Base-by-base conservation (phyloP, 345 rosid genomes). In the Gossypioides kirkii region DNA sequence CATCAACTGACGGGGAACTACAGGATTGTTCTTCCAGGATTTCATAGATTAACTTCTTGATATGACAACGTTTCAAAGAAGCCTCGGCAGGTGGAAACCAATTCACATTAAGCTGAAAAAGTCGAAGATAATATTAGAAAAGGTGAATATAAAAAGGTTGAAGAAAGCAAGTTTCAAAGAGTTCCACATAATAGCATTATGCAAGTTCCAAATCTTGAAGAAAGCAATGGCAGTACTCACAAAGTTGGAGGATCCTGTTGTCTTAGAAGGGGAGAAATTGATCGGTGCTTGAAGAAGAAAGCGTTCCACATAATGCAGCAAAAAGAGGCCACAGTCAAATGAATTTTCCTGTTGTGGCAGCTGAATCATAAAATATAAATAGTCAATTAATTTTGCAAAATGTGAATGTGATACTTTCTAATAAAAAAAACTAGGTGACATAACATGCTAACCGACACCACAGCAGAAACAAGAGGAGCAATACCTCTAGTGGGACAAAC, bases 311-410 rank as follows among this genome's bases (percentile, higher is more conserved):
- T 88, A 92, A 74, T 95, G 99, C 58, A 95, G 97, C 83, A 95
- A 81, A 84, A 95, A 95, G 38, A 95, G 86, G 74, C 99, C 99
- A 61, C 98, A 95, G 72, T 95, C 99, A 80, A 80, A 92, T 6
- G 90, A 89, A 80, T 95, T 95, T 82, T 87, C 90, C 82, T 92
- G 98, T 81, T 95, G 98, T 49, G 99, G 98, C 72, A 95, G 86
- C 98, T 95, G 89, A 73, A 76, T 59, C 49, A 42, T 36, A 63
- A 77, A 47, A 56, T 23, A 17, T 62, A 52, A 23, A 80, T 49
- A 32, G 45, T 17, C 38, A 23, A 59, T 20, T 13, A 55, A 14
- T 6, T 47, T 50, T 54, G 53, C 43, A 22, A 32, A 25, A 41
- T 43, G 20, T 41, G 50, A 62, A 42, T 17, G 23, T 14, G 47